phyloP scores from a whole-genome alignment of 176 grass and related monocot genomes.

The Thalia dealbata region DNA sequence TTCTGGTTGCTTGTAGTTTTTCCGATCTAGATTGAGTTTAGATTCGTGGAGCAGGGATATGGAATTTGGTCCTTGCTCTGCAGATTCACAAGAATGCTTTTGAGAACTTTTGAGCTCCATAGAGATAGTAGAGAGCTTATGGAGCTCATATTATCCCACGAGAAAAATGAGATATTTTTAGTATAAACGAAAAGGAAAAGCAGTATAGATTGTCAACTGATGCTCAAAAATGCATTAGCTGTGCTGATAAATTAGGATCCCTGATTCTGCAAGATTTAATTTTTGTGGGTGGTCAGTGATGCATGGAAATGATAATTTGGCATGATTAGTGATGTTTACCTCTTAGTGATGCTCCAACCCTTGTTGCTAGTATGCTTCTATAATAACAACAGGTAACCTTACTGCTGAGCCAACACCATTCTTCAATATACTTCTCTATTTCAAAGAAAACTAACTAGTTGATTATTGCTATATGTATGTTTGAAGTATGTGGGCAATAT shows the following conservation, averaged over 20 bases:
- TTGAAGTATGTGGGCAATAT: no score
- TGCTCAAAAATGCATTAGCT: background rate
- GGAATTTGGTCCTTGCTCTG: background rate
- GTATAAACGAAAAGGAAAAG: background rate
- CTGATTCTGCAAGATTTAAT: background rate
- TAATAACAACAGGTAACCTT: no score
- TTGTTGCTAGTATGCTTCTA: background rate
- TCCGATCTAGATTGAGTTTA: background rate
- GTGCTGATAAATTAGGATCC: background rate
- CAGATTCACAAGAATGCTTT: background rate
- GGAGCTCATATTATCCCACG: background rate
- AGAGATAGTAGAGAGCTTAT: background rate
- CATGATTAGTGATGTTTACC: background rate
- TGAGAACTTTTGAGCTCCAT: background rate
- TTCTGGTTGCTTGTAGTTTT: background rate
- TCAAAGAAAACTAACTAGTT: no score
- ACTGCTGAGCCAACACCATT: no score
- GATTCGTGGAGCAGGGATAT: background rate
- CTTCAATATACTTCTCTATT: no score
- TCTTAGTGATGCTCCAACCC: background rate
- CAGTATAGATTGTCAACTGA: background rate
- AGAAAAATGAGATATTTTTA: background rate
- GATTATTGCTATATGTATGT: no score
- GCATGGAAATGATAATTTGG: background rate
- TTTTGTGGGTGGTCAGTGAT: background rate